Evolutionary conservation across 768 basidiomycete species (phyloP), one percentile per base, ranked within the genome.

Genomic region (Russula griseocarnosa): DNA sequence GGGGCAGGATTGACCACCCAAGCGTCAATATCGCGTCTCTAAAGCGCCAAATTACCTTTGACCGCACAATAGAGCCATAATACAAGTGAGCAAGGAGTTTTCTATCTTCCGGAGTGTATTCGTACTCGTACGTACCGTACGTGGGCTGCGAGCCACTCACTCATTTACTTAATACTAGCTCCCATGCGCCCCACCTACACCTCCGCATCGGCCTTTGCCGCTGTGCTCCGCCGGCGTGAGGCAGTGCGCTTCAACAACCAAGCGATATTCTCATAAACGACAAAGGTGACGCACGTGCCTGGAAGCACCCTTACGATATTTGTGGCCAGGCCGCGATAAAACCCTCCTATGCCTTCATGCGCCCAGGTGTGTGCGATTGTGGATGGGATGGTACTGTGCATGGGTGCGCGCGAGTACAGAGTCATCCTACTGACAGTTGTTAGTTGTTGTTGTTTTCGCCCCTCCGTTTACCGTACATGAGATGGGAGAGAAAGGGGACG

Each of bases 211-310:
- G 34, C 54, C 7, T 40, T 40, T 40, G 49, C 11, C 3, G 11
- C 28, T 26, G 16, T 26, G 28, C 28, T 20, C 51, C 81, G 78
- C 51, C 81, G 78, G 63, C 75, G 80, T n/a, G 78, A 77, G 53
- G 90, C 90, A 3, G 81, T 81, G 6, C 83, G 84, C 66, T 87
- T 79, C 49, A 94, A 73, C 30, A 92, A 71, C 91, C 91, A 94
- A 0, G 92, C 91, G 60, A 94, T 73, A 68, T 94, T 94, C 73
- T 94, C 97, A 73, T 98, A 99, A 22, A 98, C 94, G 44, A 98
- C 96, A 69, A 98, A 97, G 5, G 96, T 98, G 52, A 98, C 90
- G 73, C 96, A 98, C 3, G 96, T 98, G 32, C 96, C 97, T 0
- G 97, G 97, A 18, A 98, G 81, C 55, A 99, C 95, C 16, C 97